Percentiles rank a stretch among this genome's conserved stretches.
Evolutionary conservation across 768 basidiomycete species (phyloP).

Genomic region (Serendipita indica): DNA sequence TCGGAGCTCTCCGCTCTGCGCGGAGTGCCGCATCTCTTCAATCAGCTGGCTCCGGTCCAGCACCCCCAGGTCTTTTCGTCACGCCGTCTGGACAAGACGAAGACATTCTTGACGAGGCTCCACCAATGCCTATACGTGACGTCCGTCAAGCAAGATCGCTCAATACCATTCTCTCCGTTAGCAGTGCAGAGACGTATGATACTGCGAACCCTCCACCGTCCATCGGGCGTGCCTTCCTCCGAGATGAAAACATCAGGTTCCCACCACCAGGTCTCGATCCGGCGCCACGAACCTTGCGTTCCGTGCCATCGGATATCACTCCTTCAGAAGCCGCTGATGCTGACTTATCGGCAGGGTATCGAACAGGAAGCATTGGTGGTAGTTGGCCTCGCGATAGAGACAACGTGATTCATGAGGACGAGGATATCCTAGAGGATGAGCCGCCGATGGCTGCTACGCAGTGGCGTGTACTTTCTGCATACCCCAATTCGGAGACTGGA

Average conservation of each 20-base stretch:
- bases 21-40: constrained; percentile 2
- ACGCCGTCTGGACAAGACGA: not conserved
- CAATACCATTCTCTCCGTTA: not conserved
- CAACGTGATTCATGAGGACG: not conserved
- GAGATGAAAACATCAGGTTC: not conserved
- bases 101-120: not conserved
- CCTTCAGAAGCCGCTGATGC: constrained; percentile 6
- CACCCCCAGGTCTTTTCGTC: not conserved
- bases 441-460: constrained; percentile 3
- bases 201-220: not conserved
- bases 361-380: not conserved
- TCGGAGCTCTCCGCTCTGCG: not conserved
- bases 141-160: constrained; percentile 6
- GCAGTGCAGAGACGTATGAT: constrained; percentile 7
- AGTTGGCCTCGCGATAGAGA: not conserved
- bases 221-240: not conserved
- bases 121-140: constrained; percentile 2
- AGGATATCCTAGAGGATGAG: constrained; percentile 6
- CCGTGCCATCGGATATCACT: constrained; percentile 5
- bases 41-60: not conserved
- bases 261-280: constrained; percentile 6
- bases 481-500: not conserved
- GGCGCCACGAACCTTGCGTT: constrained; percentile 1
- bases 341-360: not conserved
- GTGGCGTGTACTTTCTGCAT: not conserved